Evolutionary conservation across 2,329 filamentous ascomycete genomes (phyloP).

Genomic region (Aspergillus sp.): DNA sequence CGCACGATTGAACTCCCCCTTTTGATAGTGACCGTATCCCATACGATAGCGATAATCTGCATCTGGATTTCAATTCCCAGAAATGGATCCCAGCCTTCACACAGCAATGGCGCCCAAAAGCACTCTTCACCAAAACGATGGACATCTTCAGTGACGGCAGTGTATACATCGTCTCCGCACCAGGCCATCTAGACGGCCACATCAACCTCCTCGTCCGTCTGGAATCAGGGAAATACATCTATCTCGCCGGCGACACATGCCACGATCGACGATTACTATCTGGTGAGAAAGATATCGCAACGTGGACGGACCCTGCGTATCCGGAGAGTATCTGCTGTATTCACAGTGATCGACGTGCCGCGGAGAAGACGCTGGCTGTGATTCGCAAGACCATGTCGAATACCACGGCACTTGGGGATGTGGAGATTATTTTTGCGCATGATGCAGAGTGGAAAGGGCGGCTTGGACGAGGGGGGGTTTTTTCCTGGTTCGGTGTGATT

Average conservation of each 20-base stretch:
- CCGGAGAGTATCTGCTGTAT: conserved; percentile 22
- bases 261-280: conserved; percentile 26
- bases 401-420: neutral
- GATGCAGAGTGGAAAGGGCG: conserved; percentile 21
- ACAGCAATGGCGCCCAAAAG: conserved; percentile 12
- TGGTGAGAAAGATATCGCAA: conserved; percentile 23
- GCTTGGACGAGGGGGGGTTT: neutral
- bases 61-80: conserved; percentile 2
- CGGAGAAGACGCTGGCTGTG: conserved; percentile 19
- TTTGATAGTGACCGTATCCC: no score
- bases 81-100: neutral
- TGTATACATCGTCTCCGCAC: conserved; percentile 24
- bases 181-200: conserved; percentile 28
- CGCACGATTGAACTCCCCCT: conserved; percentile 17
- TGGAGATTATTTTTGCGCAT: conserved; percentile 29
- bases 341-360: conserved; percentile 17
- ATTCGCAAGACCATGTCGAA: conserved; percentile 12
- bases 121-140: conserved; percentile 14
- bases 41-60: neutral
- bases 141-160: conserved; percentile 26
- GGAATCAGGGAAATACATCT: conserved; percentile 11
- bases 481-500: neutral
- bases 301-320: conserved; percentile 21
- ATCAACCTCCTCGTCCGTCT: conserved; percentile 25
- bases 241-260: conserved; percentile 28